A percentile compares a stretch with the other conserved stretches of the same genome.
Conservation (phyloP, 495 filamentous ascomycete species). For the Penicillium coprophilum region DNA sequence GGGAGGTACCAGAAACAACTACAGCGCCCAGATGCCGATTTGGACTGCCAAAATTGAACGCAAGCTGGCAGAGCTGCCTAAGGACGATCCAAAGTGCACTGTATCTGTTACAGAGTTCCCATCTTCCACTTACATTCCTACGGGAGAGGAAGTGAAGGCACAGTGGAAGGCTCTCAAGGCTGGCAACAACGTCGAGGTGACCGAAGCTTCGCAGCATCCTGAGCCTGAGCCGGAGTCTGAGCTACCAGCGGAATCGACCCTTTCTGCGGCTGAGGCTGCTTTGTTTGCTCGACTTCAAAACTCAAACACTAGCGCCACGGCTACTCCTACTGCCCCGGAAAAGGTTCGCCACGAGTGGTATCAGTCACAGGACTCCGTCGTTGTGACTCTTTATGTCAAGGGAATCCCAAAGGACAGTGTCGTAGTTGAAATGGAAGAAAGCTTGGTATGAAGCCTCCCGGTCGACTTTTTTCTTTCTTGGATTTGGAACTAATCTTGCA, state of each 20-base stretch:
- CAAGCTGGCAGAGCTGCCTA: slow-evolving; percentile 53
- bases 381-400: slow-evolving; percentile 70
- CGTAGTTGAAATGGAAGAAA: slow-evolving; percentile 54
- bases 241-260: neutral
- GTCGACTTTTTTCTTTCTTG: neutral
- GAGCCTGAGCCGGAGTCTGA: slow-evolving; percentile 1
- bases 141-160: slow-evolving; percentile 35
- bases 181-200: slow-evolving; percentile 21
- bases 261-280: neutral
- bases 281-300: neutral
- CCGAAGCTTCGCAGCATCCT: slow-evolving; percentile 19
- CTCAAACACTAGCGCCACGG: neutral
- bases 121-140: slow-evolving; percentile 48
- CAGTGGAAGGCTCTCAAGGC: slow-evolving; percentile 32
- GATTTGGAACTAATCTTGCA: neutral
- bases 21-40: slow-evolving; percentile 43
- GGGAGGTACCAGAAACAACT: neutral
- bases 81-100: slow-evolving; percentile 57
- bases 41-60: slow-evolving; percentile 60
- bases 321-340: slow-evolving; percentile 11
- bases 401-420: slow-evolving; percentile 65
- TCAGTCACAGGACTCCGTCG: slow-evolving; percentile 64
- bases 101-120: slow-evolving; percentile 66
- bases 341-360: slow-evolving; percentile 83
- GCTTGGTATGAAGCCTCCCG: slow-evolving; percentile 42